Base-by-base conservation (phyloP, 495 filamentous ascomycete genomes). In the Parathielavia hyrcaniae region DNA sequence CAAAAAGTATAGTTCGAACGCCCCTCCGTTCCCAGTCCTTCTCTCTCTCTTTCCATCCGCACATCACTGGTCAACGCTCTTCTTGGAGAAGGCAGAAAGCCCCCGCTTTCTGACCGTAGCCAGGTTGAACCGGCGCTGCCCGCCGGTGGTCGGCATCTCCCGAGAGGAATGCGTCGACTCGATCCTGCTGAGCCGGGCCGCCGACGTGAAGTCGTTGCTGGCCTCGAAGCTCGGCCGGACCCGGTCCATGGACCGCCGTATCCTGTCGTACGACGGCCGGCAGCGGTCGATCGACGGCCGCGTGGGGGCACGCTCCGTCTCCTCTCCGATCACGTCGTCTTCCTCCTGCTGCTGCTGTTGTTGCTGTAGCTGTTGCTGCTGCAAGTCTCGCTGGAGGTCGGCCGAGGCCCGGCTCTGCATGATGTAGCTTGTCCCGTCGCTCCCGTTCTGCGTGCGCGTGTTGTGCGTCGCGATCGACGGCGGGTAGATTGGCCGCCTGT, bases 361-460 rank as follows among this genome's bases (percentile, higher is more conserved):
- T 34, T 8, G 17, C 46, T 40, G 47, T 41, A 53, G 44, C 36
- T 30, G 26, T 45, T 61, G 19, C n/a, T 56, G 23, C 34, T 41
- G 43, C 32, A 32, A 34, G 36, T 50, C 46, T 35, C 4, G 19
- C 47, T 41, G 47, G 41, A 53, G 44, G 17, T 59, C 57, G 36
- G 50, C 44, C 44, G 75, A 83, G 54, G 78, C 71, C 61, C 81
- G 83, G 70, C 83, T 80, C 41, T 83, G 67, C 62, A 67, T 80
- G 13, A 90, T 95, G 67, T 93, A 95, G 55, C 91, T 91, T 14
- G 92, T 96, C 32, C 91, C 91, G 71, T 96, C 90, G 72, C 90
- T 96, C 55, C 90, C 90, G 63, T 90, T 96, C 62, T 93, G 88
- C 64, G 88, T 91, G 55, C 85, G 87, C 54, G 86, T 81, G 63